These are phyloP conservation scores for Agrocybe pediades DNA, from an alignment of 768 basidiomycete genomes.

Conservation along the genomic window DNA sequence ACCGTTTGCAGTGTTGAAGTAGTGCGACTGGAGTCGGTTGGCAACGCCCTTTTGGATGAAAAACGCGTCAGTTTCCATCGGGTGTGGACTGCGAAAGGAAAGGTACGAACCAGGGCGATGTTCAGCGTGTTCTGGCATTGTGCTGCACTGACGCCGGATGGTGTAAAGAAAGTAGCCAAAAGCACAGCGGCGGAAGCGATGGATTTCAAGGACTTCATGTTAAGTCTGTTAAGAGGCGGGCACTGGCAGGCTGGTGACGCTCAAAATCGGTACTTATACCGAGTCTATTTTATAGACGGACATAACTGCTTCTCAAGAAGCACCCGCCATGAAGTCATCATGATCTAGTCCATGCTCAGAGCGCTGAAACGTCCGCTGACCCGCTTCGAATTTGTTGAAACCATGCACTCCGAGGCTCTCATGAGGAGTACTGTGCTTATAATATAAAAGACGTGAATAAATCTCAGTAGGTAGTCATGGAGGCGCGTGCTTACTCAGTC, in stretches of 20 bases:
- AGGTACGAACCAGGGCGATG: slow-evolving; percentile 19
- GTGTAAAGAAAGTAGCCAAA: background rate
- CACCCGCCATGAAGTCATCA: background rate
- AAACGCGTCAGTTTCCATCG: background rate
- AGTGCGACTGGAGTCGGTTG: slow-evolving; percentile 36
- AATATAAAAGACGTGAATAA: background rate
- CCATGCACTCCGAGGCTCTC: background rate
- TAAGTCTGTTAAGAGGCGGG: background rate
- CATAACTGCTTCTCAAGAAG: background rate
- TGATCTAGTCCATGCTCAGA: background rate
- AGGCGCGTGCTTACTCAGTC: background rate
- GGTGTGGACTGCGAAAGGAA: background rate
- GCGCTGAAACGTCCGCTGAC: background rate
- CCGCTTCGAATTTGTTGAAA: background rate
- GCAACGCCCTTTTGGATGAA: slow-evolving; percentile 32
- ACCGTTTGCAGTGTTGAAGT: slow-evolving; percentile 41
- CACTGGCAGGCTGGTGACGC: background rate
- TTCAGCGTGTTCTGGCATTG: slow-evolving; percentile 17
- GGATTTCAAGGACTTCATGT: slow-evolving; percentile 4
- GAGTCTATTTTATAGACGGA: background rate
- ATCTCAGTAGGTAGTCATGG: background rate
- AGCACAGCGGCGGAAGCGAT: background rate
- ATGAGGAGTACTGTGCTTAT: background rate
- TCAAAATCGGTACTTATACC: background rate
- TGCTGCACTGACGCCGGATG: background rate